A percentile compares a stretch with the other conserved stretches of the same genome.
Evolutionary conservation across 495 filamentous ascomycete species (phyloP).

Genomic region (Hapsidospora chrysogenum): DNA sequence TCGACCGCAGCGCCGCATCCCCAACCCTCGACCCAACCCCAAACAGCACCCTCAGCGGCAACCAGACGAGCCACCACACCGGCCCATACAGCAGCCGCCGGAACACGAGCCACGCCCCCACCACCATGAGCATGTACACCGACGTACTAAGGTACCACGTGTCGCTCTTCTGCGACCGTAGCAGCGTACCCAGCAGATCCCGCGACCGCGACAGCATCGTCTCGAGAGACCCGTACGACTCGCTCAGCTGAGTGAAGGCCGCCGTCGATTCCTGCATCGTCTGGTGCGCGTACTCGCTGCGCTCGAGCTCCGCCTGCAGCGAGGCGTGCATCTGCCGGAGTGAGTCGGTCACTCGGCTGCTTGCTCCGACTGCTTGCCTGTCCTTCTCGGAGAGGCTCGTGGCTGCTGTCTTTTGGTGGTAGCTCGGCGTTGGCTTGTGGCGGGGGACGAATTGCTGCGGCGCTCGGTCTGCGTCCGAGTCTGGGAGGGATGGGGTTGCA

Average conservation of each 20-base stretch:
- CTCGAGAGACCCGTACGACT: slow-evolving; percentile 65
- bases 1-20: slow-evolving; percentile 11
- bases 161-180: slow-evolving; percentile 81
- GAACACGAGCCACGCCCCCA: slow-evolving; percentile 73
- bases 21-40: slow-evolving; percentile 28
- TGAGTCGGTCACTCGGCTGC: slow-evolving; percentile 67
- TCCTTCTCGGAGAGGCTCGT: slow-evolving; percentile 36
- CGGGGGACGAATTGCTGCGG: slow-evolving; percentile 6
- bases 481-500: no score
- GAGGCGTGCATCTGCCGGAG: slow-evolving; percentile 71
- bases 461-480: no score
- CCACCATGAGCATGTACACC: slow-evolving; percentile 61
- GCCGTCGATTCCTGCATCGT: slow-evolving; percentile 69
- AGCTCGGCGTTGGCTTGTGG: slow-evolving; percentile 7
- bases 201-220: slow-evolving; percentile 53
- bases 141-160: slow-evolving; percentile 91
- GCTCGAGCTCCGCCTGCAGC: slow-evolving; percentile 65
- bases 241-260: slow-evolving; percentile 60
- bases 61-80: slow-evolving; percentile 72
- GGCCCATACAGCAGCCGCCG: slow-evolving; percentile 76
- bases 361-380: slow-evolving; percentile 53
- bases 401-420: slow-evolving; percentile 5
- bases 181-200: slow-evolving; percentile 59
- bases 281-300: slow-evolving; percentile 74
- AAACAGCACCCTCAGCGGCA: slow-evolving; percentile 51